A percentile compares a stretch with the other conserved stretches of the same genome.
Conservation (phyloP, 805 yeast species). For the Candida yuanshanica region DNA sequence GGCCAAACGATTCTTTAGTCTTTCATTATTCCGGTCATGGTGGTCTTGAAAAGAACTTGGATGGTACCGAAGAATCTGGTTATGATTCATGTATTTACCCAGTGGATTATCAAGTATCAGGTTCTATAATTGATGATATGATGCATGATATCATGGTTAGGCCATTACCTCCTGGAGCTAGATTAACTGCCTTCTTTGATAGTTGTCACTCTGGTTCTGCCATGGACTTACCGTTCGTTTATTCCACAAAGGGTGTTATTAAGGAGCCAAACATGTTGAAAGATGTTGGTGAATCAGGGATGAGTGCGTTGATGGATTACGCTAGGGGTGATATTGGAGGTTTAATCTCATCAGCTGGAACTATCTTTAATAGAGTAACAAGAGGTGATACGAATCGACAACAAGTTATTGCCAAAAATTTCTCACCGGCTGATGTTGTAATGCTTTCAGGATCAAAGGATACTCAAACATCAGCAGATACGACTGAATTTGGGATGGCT, state of each 20-base stretch:
- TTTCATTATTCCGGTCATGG: conserved; percentile 79
- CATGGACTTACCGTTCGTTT: conserved; percentile 61
- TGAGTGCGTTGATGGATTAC: conserved; percentile 48
- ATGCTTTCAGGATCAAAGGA: conserved; percentile 68
- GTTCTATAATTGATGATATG: conserved; percentile 61
- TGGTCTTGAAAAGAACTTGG: conserved; percentile 52
- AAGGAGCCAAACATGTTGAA: conserved; percentile 66
- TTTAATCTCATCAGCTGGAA: conserved; percentile 20
- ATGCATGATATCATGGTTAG: conserved; percentile 58
- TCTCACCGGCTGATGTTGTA: conserved; percentile 63
- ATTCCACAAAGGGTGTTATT: conserved; percentile 66
- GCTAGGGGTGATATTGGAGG: conserved; percentile 44
- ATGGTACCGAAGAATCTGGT: conserved; percentile 62
- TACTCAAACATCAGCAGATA: conserved; percentile 53
- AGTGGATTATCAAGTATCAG: conserved; percentile 53
- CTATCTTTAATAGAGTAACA: conserved; percentile 19
- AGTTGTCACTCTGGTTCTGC: conserved; percentile 76
- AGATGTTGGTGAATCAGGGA: conserved; percentile 58
- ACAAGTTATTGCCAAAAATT: conserved; percentile 39
- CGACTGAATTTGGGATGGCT: conserved; percentile 53
- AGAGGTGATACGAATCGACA: conserved; percentile 24
- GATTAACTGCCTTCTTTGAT: conserved; percentile 67
- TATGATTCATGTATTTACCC: conserved; percentile 60
- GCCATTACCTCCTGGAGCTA: conserved; percentile 57
- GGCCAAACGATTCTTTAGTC: conserved; percentile 60